Conservation (phyloP, 352 stramenopile species). For the Phytophthora rubi region DNA sequence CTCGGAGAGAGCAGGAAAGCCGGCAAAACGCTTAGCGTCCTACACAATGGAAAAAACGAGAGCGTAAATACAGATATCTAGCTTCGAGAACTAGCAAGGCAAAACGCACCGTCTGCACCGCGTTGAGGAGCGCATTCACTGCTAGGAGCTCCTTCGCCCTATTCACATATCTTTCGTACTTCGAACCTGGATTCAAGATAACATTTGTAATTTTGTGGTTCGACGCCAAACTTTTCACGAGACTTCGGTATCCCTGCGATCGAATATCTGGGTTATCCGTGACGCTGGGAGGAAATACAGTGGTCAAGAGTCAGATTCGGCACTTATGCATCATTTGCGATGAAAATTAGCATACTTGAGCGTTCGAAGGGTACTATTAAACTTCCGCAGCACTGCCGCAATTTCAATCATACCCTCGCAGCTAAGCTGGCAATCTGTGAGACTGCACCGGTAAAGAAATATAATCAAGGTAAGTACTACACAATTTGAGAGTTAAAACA, state of each 20-base stretch:
- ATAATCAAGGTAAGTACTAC: not conserved
- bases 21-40: conserved; percentile 33
- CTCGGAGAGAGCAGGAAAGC: conserved; percentile 50
- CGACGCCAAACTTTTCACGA: conserved; percentile 50
- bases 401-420: conserved; percentile 51
- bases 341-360: conserved; percentile 39
- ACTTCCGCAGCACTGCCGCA: conserved; percentile 42
- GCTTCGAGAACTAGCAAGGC: not conserved
- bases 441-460: conserved; percentile 22
- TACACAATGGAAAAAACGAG: not conserved
- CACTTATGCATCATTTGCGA: not conserved
- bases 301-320: not conserved
- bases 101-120: conserved; percentile 35
- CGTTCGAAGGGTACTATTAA: conserved; percentile 53
- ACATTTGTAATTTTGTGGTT: conserved; percentile 52
- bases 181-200: conserved; percentile 33
- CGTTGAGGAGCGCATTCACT: conserved; percentile 50
- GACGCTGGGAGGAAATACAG: conserved; percentile 29
- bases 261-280: conserved; percentile 51
- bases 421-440: conserved; percentile 49
- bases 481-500: not conserved
- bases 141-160: conserved; percentile 41
- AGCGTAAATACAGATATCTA: not conserved
- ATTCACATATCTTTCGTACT: conserved; percentile 39
- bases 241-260: conserved; percentile 48